Conservation (phyloP, 495 filamentous ascomycete genomes). For the Cercophora sp. region DNA sequence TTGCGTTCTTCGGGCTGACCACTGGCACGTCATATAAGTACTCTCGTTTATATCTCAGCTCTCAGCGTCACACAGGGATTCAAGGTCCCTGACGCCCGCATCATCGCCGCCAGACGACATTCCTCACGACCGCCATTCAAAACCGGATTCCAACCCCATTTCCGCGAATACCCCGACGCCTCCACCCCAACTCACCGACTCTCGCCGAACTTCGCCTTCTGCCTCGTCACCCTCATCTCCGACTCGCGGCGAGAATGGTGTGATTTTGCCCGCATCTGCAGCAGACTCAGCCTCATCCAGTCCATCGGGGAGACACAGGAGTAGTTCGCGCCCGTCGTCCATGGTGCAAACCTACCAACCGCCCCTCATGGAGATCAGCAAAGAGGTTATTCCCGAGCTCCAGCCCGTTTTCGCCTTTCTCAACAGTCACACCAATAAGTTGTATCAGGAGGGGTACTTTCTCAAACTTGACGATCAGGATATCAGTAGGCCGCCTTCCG, state of each 20-base stretch:
- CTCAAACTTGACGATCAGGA: conserved; percentile 93
- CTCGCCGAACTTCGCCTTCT: conserved; percentile 23
- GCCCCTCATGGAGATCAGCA: conserved; percentile 75
- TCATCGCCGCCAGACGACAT: conserved; percentile 32
- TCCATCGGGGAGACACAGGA: conserved; percentile 24
- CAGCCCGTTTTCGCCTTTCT: conserved; percentile 91
- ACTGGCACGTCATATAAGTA: conserved; percentile 38
- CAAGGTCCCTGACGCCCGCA: conserved; percentile 34
- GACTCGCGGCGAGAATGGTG: conserved; percentile 33
- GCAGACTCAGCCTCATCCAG: conserved; percentile 20
- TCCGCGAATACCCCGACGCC: conserved; percentile 15
- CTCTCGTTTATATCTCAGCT: conserved; percentile 59
- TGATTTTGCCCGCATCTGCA: conserved; percentile 22
- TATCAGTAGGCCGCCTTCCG: conserved; percentile 51
- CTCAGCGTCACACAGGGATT: conserved; percentile 42
- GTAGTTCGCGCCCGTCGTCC: conserved; percentile 51
- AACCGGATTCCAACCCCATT: conserved; percentile 26
- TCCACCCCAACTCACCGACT: conserved; percentile 7
- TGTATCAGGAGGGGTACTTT: conserved; percentile 98
- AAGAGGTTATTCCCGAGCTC: conserved; percentile 85
- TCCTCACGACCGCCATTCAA: conserved; percentile 21
- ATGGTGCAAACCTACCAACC: conserved; percentile 81
- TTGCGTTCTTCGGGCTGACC: conserved; percentile 20
- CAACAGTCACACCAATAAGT: conserved; percentile 92
- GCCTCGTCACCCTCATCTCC: conserved; percentile 15